Conservation (phyloP, 768 basidiomycete species). For the Boletus huronensis region DNA sequence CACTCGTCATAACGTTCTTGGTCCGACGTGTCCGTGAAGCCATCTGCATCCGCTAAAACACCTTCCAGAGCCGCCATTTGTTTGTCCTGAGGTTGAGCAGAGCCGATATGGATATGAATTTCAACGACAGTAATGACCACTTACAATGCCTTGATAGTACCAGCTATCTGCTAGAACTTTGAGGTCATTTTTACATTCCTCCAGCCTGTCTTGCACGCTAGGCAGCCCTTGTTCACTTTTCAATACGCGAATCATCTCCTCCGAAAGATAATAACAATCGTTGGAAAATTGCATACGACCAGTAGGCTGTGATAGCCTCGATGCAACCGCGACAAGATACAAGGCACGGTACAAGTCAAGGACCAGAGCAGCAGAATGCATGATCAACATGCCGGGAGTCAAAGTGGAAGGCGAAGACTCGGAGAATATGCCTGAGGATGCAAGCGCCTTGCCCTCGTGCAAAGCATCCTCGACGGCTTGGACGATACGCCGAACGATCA, state of each 20-base stretch:
- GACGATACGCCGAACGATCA: conserved; percentile 50
- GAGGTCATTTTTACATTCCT: conserved; percentile 50
- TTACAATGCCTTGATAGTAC: conserved; percentile 68
- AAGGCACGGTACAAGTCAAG: conserved; percentile 81
- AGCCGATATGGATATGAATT: background rate
- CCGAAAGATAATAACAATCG: conserved; percentile 67
- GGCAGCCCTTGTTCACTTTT: conserved; percentile 27
- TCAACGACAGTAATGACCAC: conserved; percentile 23
- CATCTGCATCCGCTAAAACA: conserved; percentile 51
- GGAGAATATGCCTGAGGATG: conserved; percentile 52
- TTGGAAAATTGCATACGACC: conserved; percentile 76
- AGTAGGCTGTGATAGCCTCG: conserved; percentile 48
- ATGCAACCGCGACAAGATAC: conserved; percentile 59
- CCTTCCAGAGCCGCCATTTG: conserved; percentile 31
- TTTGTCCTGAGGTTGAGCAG: conserved; percentile 17
- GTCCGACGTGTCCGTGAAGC: conserved; percentile 66
- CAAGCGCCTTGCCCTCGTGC: conserved; percentile 63
- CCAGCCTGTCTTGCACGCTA: conserved; percentile 43
- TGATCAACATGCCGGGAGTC: conserved; percentile 51
- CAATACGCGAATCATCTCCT: conserved; percentile 37
- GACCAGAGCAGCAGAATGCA: conserved; percentile 58
- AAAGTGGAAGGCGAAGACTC: conserved; percentile 28
- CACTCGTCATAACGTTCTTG: conserved; percentile 76
- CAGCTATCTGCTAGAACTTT: conserved; percentile 60
- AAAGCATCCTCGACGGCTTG: conserved; percentile 59